Conservation (phyloP, 2,329 filamentous ascomycete genomes). For the Cordyceps pruinosa region DNA sequence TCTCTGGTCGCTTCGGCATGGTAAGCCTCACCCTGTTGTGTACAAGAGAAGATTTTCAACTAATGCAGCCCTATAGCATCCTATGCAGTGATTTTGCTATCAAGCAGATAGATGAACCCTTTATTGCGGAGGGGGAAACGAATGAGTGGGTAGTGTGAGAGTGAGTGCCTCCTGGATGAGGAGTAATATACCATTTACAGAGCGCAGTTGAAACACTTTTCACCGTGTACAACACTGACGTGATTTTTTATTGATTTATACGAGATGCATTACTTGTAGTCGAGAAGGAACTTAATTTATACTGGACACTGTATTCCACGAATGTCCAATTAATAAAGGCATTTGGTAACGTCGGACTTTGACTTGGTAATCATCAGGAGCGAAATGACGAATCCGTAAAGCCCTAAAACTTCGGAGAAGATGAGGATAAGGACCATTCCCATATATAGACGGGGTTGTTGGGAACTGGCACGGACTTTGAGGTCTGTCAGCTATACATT, state of each 20-base stretch:
- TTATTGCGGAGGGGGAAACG: conserved; percentile 66
- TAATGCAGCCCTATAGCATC: conserved; percentile 51
- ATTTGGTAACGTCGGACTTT: conserved; percentile 31
- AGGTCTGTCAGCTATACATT: neutral
- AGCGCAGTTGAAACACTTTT: neutral
- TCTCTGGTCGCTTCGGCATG: conserved; percentile 85
- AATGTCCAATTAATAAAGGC: conserved; percentile 15
- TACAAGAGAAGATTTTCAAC: neutral
- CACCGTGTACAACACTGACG: neutral
- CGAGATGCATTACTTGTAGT: neutral
- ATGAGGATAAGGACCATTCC: conserved; percentile 43
- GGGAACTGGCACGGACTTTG: conserved; percentile 38
- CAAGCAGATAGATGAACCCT: conserved; percentile 88
- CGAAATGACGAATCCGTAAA: conserved; percentile 41
- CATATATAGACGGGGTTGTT: conserved; percentile 39
- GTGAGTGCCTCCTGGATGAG: neutral
- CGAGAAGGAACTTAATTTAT: neutral
- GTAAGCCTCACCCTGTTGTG: conserved; percentile 40
- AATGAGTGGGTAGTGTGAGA: conserved; percentile 70
- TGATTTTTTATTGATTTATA: neutral
- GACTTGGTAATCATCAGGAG: conserved; percentile 43
- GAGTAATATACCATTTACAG: neutral
- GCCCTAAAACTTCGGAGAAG: conserved; percentile 38
- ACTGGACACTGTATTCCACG: too few species aligned
- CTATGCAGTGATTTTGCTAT: conserved; percentile 93